These are phyloP conservation scores for Sicyos baderoa DNA, from an alignment of 306 rosid genomes.

Conservation along the genomic window DNA sequence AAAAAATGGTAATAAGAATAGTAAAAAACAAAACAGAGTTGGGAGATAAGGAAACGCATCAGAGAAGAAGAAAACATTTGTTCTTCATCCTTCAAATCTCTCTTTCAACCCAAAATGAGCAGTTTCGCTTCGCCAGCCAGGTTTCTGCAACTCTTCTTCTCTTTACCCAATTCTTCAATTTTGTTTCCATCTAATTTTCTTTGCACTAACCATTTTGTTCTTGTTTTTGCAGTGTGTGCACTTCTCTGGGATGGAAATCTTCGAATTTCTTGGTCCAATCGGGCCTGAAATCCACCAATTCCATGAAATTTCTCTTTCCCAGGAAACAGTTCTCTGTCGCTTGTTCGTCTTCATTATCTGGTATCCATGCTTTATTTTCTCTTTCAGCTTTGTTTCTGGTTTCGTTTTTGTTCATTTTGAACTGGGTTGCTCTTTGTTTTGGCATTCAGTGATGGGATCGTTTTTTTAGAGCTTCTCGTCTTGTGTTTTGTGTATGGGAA, in stretches of 20 bases:
- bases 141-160: constrained; percentile 24
- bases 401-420: background rate
- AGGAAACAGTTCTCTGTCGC: constrained; percentile 35
- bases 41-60: constrained; percentile 6
- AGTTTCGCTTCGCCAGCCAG: constrained; percentile 48
- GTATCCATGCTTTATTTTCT: constrained; percentile 34
- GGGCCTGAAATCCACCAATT: constrained; percentile 17
- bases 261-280: constrained; percentile 43
- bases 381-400: background rate
- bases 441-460: background rate
- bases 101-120: constrained; percentile 32
- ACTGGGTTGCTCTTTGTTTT: background rate
- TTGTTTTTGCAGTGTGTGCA: constrained; percentile 32
- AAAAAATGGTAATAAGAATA: background rate
- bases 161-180: constrained; percentile 15
- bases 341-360: constrained; percentile 51
- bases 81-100: background rate
- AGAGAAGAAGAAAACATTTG: background rate
- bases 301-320: constrained; percentile 27
- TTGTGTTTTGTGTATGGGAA: too few relatives aligned
- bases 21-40: background rate
- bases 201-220: background rate
- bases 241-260: constrained; percentile 52
- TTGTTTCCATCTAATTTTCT: constrained; percentile 10
- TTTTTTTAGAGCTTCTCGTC: background rate